Evolutionary conservation across 2,329 filamentous ascomycete genomes (phyloP).

Genomic region (Thelonectria discophora): DNA sequence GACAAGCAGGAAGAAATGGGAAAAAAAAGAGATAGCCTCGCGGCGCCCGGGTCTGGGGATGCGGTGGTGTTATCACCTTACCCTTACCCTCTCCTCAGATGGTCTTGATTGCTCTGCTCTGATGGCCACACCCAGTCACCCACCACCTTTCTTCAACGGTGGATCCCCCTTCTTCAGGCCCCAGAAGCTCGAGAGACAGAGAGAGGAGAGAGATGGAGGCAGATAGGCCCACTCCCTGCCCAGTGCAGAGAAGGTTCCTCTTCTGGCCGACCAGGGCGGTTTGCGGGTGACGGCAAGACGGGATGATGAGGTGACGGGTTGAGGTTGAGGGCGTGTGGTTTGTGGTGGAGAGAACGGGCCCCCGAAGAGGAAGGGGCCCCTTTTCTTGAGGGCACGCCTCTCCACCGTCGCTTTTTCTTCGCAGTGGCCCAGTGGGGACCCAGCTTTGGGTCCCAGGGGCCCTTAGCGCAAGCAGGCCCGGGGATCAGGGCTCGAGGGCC

Average conservation of each 20-base stretch:
- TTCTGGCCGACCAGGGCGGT: constrained; percentile 5
- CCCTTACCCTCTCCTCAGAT: constrained; percentile 35
- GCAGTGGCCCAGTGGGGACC: constrained; percentile 22
- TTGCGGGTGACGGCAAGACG: constrained; percentile 30
- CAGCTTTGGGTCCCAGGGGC: constrained; percentile 24
- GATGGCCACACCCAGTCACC: constrained; percentile 39
- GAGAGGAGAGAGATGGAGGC: not conserved
- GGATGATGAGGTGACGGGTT: constrained; percentile 26
- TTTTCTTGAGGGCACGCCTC: constrained; percentile 22
- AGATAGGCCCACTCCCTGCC: constrained; percentile 24
- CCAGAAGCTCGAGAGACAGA: constrained; percentile 7
- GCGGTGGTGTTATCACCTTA: constrained; percentile 44
- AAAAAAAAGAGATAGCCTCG: constrained; percentile 31
- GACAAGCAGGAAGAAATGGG: constrained; percentile 31
- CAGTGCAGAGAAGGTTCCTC: constrained; percentile 14
- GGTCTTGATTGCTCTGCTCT: constrained; percentile 31
- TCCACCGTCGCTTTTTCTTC: constrained; percentile 24
- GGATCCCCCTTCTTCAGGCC: constrained; percentile 12
- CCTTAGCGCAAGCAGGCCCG: constrained; percentile 24
- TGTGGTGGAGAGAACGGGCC: constrained; percentile 26
- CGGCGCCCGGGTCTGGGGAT: constrained; percentile 40
- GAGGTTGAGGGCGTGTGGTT: constrained; percentile 29
- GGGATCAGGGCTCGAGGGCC: constrained; percentile 22
- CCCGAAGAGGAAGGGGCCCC: constrained; percentile 6
- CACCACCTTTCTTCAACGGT: constrained; percentile 16